Evolutionary conservation across 257 asterid genomes (phyloP).

Genomic region (Nicotiana benthamiana): DNA sequence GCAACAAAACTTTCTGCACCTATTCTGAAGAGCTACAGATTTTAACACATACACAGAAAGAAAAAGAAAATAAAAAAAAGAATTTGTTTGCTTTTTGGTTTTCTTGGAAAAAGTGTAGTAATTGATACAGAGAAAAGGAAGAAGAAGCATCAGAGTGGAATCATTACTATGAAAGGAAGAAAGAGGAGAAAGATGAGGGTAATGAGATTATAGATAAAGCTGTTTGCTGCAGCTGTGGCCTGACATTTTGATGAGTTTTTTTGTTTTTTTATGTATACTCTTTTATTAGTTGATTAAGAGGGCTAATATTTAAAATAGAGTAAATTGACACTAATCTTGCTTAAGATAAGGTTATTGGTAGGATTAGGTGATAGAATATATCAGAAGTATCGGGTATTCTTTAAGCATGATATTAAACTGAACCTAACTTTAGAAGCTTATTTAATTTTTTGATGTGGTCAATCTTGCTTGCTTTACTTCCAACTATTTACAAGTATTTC

Average conservation of each 20-base stretch:
- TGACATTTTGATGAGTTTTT: conserved; percentile 3
- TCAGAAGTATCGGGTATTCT: neutral
- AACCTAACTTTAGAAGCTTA: neutral
- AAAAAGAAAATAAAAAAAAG: conserved; percentile 14
- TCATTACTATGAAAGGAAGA: conserved; percentile 31
- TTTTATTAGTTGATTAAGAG: neutral
- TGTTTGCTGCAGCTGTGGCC: conserved; percentile 14
- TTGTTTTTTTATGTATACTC: neutral
- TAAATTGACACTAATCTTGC: neutral
- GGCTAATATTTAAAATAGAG: neutral
- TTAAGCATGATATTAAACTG: conserved; percentile 3
- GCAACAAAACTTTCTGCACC: conserved; percentile 55
- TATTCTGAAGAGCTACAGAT: conserved; percentile 31
- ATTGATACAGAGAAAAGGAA: conserved; percentile 13
- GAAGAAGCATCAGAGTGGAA: conserved; percentile 30
- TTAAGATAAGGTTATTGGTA: conserved; percentile 13
- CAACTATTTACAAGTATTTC: neutral
- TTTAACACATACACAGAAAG: conserved; percentile 31
- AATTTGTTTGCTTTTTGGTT: conserved; percentile 16
- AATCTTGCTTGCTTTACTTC: neutral
- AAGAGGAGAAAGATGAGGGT: conserved; percentile 11
- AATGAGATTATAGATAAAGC: conserved; percentile 24
- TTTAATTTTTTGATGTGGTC: neutral
- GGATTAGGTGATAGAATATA: conserved; percentile 15
- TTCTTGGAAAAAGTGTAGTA: conserved; percentile 9